These are phyloP conservation scores for Logfia minima DNA, from an alignment of 129 eudicot genomes.

Conservation along the genomic window DNA sequence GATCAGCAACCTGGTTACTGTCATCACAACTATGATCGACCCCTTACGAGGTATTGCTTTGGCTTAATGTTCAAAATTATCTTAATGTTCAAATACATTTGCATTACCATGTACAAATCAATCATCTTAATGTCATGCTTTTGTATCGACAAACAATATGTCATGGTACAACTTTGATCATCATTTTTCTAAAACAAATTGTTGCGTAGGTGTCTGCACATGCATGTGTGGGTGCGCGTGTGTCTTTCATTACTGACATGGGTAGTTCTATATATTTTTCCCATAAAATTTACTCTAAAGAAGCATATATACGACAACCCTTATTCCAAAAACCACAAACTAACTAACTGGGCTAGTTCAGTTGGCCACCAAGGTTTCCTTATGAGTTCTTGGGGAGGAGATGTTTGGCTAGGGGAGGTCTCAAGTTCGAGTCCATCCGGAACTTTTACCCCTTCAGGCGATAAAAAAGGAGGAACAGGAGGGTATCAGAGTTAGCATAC, in stretches of 20 bases:
- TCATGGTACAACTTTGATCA: not conserved
- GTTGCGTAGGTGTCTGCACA: not conserved
- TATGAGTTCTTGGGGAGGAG: no score
- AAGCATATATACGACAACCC: not conserved
- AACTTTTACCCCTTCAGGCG: no score
- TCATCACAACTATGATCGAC: slow-evolving; percentile 5
- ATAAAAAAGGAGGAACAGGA: no score
- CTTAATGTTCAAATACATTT: not conserved
- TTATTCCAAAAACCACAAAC: not conserved
- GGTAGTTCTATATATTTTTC: not conserved
- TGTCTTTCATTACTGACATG: not conserved
- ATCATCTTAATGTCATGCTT: not conserved
- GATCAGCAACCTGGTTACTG: slow-evolving; percentile 22
- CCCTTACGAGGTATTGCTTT: slow-evolving; percentile 18
- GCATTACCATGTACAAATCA: not conserved
- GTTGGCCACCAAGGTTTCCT: no score
- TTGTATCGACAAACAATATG: not conserved
- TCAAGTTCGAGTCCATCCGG: no score
- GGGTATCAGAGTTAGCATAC: no score
- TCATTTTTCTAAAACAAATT: no score
- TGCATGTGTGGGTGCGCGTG: not conserved
- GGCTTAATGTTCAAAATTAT: not conserved
- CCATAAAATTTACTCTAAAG: not conserved
- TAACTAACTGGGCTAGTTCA: no score
- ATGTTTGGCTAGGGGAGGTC: no score